phyloP scores from a whole-genome alignment of 108 stramenopile species.

The Nannochloropsis gaditana region DNA sequence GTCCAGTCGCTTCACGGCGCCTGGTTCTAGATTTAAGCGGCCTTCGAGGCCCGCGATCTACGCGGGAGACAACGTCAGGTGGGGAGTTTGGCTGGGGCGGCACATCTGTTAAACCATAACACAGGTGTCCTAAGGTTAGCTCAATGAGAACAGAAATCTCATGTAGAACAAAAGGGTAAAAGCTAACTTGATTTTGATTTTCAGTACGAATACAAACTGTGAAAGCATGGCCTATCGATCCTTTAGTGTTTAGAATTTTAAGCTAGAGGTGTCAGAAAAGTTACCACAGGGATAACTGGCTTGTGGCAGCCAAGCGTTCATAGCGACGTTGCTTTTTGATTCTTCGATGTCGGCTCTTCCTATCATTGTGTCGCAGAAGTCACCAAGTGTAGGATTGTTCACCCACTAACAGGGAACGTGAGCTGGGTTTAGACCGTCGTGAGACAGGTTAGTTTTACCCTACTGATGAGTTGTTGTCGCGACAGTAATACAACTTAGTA shows the following conservation, averaged over 20 bases:
- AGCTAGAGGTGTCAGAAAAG: conserved; percentile 96
- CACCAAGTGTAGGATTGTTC: conserved; percentile 94
- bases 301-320: conserved; percentile 71
- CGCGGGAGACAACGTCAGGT: conserved; percentile 85
- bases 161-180: conserved; percentile 81
- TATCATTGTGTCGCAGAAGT: conserved; percentile 93
- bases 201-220: conserved; percentile 89
- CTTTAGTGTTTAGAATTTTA: conserved; percentile 88
- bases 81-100: conserved; percentile 81
- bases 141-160: conserved; percentile 92
- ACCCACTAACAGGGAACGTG: conserved; percentile 91
- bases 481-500: conserved; percentile 96
- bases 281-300: conserved; percentile 98
- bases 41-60: conserved; percentile 56
- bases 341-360: conserved; percentile 86
- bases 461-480: conserved; percentile 80
- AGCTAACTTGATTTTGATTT: conserved; percentile 94
- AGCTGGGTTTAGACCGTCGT: conserved; percentile 97
- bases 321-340: conserved; percentile 79
- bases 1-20: conserved; percentile 30
- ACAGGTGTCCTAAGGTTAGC: conserved; percentile 91
- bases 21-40: conserved; percentile 48
- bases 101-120: conserved; percentile 86
- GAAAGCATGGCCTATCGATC: conserved; percentile 95
- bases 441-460: conserved; percentile 95